Percentiles rank a stretch among this genome's conserved stretches.
phyloP scores from a whole-genome alignment of 805 yeast species.

The Kodamaea neixiangensis region DNA sequence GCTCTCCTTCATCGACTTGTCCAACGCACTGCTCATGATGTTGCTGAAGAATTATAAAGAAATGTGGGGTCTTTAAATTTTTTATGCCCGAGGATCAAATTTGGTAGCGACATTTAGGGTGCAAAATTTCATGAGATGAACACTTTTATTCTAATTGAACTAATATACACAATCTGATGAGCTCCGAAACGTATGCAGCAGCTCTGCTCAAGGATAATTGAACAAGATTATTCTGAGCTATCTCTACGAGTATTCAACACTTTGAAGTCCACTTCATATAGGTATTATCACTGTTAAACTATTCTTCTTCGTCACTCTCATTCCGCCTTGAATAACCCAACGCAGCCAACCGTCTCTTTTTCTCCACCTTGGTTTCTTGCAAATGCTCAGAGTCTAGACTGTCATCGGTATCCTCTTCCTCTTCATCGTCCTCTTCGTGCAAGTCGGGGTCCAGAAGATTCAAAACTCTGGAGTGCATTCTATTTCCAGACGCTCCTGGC shows the following conservation, averaged over 20 bases:
- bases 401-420: constrained; percentile 23
- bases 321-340: constrained; percentile 48
- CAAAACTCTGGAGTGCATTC: constrained; percentile 10
- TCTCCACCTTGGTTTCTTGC: constrained; percentile 67
- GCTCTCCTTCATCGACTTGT: constrained; percentile 12
- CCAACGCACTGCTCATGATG: constrained; percentile 1
- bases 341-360: constrained; percentile 61
- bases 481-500: constrained; percentile 4
- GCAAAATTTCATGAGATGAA: background rate
- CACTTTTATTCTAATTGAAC: too few relatives aligned
- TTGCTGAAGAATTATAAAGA: background rate
- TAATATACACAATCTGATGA: too few relatives aligned
- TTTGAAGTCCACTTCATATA: background rate
- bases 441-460: constrained; percentile 1
- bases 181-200: too few relatives aligned
- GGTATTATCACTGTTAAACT: constrained; percentile 1
- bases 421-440: constrained; percentile 20
- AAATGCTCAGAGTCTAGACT: constrained; percentile 23
- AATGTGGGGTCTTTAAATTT: constrained; percentile 1
- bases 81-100: constrained; percentile 6
- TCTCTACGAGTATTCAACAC: background rate
- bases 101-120: background rate
- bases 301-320: constrained; percentile 53
- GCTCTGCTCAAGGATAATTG: background rate
- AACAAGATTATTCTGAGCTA: background rate